A percentile compares a stretch with the other conserved stretches of the same genome.
Evolutionary conservation across 2,329 filamentous ascomycete genomes (phyloP).

Genomic region (Penicillium sclerotiorum): DNA sequence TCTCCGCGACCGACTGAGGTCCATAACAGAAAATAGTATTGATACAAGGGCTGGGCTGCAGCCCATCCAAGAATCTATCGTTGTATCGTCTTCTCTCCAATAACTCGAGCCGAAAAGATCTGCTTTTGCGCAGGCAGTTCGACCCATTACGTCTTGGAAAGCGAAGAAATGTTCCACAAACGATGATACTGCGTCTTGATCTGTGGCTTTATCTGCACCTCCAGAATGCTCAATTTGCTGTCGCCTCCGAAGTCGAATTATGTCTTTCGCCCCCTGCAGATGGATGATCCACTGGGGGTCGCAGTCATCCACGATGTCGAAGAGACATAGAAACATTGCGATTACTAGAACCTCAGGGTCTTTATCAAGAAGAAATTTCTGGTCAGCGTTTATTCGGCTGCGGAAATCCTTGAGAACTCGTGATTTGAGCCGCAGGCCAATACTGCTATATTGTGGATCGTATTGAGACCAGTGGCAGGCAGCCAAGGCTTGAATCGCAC

Average conservation of each 20-base stretch:
- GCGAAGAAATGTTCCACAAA: constrained; percentile 43
- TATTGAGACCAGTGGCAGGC: constrained; percentile 13
- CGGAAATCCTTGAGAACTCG: neutral
- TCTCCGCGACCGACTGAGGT: neutral
- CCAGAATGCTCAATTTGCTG: neutral
- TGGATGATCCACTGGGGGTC: constrained; percentile 45
- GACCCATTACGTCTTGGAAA: constrained; percentile 48
- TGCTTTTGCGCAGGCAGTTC: constrained; percentile 47
- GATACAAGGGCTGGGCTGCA: neutral
- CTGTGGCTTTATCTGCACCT: neutral
- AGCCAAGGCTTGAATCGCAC: constrained; percentile 8
- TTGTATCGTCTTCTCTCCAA: constrained; percentile 30
- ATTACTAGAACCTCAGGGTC: constrained; percentile 28
- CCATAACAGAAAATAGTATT: constrained; percentile 2
- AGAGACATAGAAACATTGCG: constrained; percentile 40
- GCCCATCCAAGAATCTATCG: neutral
- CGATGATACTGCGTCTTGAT: constrained; percentile 5
- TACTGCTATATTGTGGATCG: constrained; percentile 6
- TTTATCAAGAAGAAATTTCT: neutral
- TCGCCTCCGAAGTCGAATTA: constrained; percentile 39
- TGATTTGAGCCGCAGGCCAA: constrained; percentile 7
- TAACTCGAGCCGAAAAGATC: constrained; percentile 46
- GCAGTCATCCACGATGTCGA: constrained; percentile 37
- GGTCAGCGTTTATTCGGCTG: neutral
- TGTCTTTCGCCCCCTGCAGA: constrained; percentile 43